Base-by-base conservation (phyloP, 345 rosid species). In the Boechera retrofracta region DNA sequence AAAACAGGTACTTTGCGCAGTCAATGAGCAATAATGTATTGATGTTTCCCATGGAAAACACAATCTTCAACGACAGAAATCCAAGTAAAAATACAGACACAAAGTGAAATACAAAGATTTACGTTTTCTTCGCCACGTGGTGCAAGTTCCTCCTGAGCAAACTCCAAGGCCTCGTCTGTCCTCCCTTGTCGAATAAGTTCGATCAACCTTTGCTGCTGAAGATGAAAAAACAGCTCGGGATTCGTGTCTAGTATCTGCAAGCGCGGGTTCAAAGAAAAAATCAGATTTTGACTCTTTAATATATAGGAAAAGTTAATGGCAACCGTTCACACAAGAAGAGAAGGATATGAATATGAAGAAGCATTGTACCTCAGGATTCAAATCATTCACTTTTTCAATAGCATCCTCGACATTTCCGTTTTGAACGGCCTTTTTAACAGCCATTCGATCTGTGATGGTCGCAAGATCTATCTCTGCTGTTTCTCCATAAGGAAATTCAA, bases 71-170 rank as follows among this genome's bases (percentile, higher is more conserved):
- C 16, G 24, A 61, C 11, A 33, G 7, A 58, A n/a, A 31, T 54
- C 12, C 10, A 71, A 58, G 53, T 52, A 61, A 38, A 28, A 66
- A 74, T 71, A 6, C 39, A 61, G 35, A 42, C 24, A 71, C 26
- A 77, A 67, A 74, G 67, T 48, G 36, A 62, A 6, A 48, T 35
- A 49, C 21, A 57, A 24, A 64, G 21, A 55, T 44, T 49, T 85
- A 90, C 96, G 72, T 95, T 91, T 85, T 96, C 99, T 83, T 96
- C 97, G 48, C 98, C 99, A 64, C 96, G 87, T 32, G 94, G 99
- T 56, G 99, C 99, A 70, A 96, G 99, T 80, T 96, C 98, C 81
- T 93, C 99, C 77, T 93, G 99, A 61, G 99, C 98, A 86, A 96
- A 96, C 84, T 93, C 96, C 78, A 93, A 80, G 64, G 99, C 98